Base-by-base conservation (phyloP, 2,329 filamentous ascomycete species). In the Beauveria medogensis region DNA sequence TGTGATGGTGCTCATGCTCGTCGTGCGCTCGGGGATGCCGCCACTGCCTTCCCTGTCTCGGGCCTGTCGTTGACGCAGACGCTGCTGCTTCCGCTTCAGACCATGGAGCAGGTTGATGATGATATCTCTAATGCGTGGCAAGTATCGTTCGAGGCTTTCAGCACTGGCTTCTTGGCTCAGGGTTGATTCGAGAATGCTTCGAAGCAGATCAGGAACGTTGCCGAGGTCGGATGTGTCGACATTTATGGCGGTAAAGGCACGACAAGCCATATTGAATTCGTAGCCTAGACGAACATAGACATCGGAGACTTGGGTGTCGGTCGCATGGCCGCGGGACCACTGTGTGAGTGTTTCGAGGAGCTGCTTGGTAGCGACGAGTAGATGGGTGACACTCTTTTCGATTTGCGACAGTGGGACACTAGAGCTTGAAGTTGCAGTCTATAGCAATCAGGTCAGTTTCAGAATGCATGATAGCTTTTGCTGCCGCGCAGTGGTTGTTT, bases 221-320 rank as follows among this genome's bases (percentile, higher is more conserved):
- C 94, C 94, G 14, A 99, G 81, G 73, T 99, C 94, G 28, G 86
- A 85, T 1, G 92, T 97, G 69, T 99, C 94, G 64, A 99, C 94
- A 64, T 95, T 94, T 70, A 99, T 99, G 62, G 92, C 91, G 69
- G 91, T 91, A 75, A 99, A 99, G 64, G 94, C 93, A 60, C 94
- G 89, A 74, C 93, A 97, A 30, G 94, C 94, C 79, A 99, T 94
- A 76, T 99, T 99, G 82, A 99, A 99, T 75, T 99, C 94, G 76
- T 99, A 99, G 52, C 94, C 94, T 64, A 99, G 79, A 63, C 94
- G 89, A 63, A 99, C 94, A 72, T 99, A 99, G 68, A 99, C 94
- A 73, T 99, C 94, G 14, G 94, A 97, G 63, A 99, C 94, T 73
- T 97, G 91, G 64, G 88, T 90, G 75, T 99, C 94, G 65, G 91